Evolutionary conservation across 306 rosid species (phyloP), one percentile per base, ranked within the genome.

Genomic region (Erythrophleum fordii): DNA sequence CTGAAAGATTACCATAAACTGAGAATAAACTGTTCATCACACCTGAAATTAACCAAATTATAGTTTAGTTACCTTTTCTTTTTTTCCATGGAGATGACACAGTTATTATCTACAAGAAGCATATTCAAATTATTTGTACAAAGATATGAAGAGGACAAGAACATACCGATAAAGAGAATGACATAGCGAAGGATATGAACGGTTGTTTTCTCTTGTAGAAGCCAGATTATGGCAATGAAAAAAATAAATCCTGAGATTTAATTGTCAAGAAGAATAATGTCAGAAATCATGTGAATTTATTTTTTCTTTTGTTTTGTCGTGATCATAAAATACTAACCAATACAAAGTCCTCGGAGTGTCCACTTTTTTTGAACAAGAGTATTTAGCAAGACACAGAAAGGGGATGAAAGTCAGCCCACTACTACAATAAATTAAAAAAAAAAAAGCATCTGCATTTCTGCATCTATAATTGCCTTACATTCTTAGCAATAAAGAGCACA

Each of bases 11-110:
- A 95, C 99, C 97, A 25, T 95, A 95, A 70, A 95, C 97, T 26
- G 99, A 95, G 83, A 95, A 95, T 89, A 95, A 88, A 81, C 99
- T 92, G 91, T 95, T 95, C 99, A 95, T 95, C 83, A 95, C 99
- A 79, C 99, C 99, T 95, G 92, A 84, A 87, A 68, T 68, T 10
- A 87, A 83, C 67, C 41, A 83, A 82, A 76, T 75, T 56, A 77
- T 58, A 76, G 14, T 73, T 77, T 60, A 88, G 87, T 60, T 55
- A 39, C 23, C 61, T 58, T 31, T 53, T 39, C 25, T 67, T 28
- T 46, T 35, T 80, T 48, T 62, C 76, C 58, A 75, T 82, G 66
- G 66, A 72, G 69, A 81, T 44, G 25, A 34, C 49, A 61, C 56
- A 45, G 17, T 60, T 51, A 67, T 31, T 37, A 22, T 51, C 59